Percentiles rank a stretch among this genome's conserved stretches.
phyloP scores from a whole-genome alignment of 2,329 filamentous ascomycete species.

The Pseudocercospora cruenta region DNA sequence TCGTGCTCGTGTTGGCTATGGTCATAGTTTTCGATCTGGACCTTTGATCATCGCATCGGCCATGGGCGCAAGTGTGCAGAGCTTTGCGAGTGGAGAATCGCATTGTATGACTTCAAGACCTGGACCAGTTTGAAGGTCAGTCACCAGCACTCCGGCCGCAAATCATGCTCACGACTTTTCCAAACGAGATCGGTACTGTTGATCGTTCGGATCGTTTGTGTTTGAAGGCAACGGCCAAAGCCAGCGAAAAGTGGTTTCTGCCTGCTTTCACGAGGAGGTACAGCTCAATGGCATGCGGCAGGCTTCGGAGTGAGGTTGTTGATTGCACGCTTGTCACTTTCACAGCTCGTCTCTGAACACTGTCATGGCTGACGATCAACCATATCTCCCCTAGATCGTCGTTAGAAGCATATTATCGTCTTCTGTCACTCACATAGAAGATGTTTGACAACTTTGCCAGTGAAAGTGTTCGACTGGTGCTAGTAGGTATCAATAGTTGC shows the following conservation, averaged over 20 bases:
- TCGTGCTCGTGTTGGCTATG: background rate
- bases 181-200: background rate
- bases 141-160: background rate
- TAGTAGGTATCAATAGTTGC: background rate
- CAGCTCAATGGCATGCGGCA: background rate
- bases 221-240: background rate
- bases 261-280: background rate
- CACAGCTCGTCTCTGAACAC: background rate
- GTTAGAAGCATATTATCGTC: background rate
- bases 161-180: background rate
- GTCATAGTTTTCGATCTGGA: background rate
- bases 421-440: background rate
- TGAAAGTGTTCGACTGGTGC: background rate
- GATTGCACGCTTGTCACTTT: background rate
- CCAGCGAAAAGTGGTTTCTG: background rate
- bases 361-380: background rate
- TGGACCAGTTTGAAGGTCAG: background rate
- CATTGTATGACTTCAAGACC: background rate
- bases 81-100: background rate
- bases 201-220: background rate
- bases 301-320: background rate
- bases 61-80: background rate
- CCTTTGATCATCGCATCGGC: background rate
- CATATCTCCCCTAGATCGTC: background rate
- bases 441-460: background rate